Base-by-base conservation (phyloP, 352 stramenopile species). In the Lagenidium giganteum region DNA sequence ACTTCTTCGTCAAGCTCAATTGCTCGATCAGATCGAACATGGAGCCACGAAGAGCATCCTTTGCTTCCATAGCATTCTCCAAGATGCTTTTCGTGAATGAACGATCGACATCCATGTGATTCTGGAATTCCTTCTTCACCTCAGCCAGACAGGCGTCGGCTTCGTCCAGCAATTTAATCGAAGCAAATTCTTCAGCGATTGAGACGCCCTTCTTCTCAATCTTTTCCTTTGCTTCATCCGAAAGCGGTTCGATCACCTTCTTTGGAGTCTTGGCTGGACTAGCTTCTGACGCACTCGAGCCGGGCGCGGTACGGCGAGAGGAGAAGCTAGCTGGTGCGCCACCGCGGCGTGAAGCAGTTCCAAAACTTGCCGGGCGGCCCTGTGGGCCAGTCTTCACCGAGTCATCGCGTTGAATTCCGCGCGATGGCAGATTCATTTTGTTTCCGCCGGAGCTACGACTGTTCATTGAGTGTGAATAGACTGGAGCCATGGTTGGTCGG, bases 171-270 rank as follows among this genome's bases (percentile, higher is more conserved):
- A 91, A 77, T 24, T 71, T 49, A 27, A 91, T 87, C 35, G 56
- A 82, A 8, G 84, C 76, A 43, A 80, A 93, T 46, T 93, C 81
- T 25, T 89, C 78, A 4, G 77, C 70, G 22, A 76, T 85, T 1
- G 73, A 86, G 40, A 87, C 89, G 1, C 78, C 62, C 48, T 86
- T 87, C 57, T 90, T 90, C 11, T 49, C 64, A 39, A 91, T 82
- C 29, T 76, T 80, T 22, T 83, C 70, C 30, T 67, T 66, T 3
- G 57, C 57, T 5, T 88, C 76, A 2, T 88, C 78, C 8, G 69
- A 64, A 16, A 91, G 64, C 26, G 50, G n/a, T 17, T 47, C 46
- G 18, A 21, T 29, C 0, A 52, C 51, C 37, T 77, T 75, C 52
- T 75, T 75, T 2, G 47, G 25, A 7, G 43, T 24, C 14, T 18